Base-by-base conservation (phyloP, 257 asterid species). In the Thymus mandschuricus region DNA sequence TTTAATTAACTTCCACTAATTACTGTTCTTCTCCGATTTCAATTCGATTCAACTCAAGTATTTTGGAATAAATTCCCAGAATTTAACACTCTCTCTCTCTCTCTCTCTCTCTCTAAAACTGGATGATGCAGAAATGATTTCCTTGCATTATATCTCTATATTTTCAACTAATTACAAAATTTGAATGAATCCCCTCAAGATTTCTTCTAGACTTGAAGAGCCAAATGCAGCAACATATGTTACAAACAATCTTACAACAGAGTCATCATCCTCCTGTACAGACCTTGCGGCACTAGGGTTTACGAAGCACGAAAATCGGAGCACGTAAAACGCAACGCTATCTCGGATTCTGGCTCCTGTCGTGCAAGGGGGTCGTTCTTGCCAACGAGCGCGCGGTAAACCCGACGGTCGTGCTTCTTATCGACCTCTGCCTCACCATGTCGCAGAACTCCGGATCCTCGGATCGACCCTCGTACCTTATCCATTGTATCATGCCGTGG, bases 401-500 rank as follows among this genome's bases (percentile, higher is more conserved):
- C 8, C 99, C 99, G 2, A 94, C 98, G 1, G 97, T 91, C 0
- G 87, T 86, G 33, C 85, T 79, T 35, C 88, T 75, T 40, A 88
- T 88, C 1, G 98, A 94, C 66, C 96, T 88, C 76, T 92, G 91
- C 44, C 98, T 78, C 67, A 89, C 88, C 84, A 85, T 59, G n/a
- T 80, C 69, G 69, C 96, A 88, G 62, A 75, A 91, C 41, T 83
- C 96, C 0, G 92, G 92, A 46, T 89, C 98, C 21, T 90, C 96
- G 0, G 76, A 8, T 8, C 75, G 78, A 0, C 98, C 96, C 84
- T 95, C 95, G 38, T 83, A 52, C 71, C 97, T 81, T 27, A 88
- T 84, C 99, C 96, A 92, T 73, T 95, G 99, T 60, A 95, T 86
- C 96, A 87, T 88, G 3, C 88, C 92, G 29, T 95, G 98, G 79